Evolutionary conservation across 2,329 filamentous ascomycete genomes (phyloP).

Genomic region (Hypocrella siamensis): DNA sequence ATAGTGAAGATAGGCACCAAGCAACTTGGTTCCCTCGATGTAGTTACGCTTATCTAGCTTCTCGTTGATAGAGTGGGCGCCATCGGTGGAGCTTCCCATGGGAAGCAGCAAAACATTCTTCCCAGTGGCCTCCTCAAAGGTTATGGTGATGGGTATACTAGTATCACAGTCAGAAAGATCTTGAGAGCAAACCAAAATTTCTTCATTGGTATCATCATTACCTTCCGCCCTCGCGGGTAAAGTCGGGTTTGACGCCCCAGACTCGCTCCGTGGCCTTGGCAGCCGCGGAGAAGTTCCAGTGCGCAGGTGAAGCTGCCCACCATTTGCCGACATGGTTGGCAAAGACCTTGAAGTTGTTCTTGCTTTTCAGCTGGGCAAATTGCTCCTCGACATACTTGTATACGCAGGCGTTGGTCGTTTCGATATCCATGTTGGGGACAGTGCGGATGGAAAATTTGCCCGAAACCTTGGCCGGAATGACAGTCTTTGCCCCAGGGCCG

Average conservation of each 20-base stretch:
- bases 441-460: slow-evolving; percentile 98
- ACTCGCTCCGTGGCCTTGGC: slow-evolving; percentile 93
- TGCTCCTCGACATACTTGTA: slow-evolving; percentile 69
- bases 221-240: slow-evolving; percentile 90
- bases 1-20: slow-evolving; percentile 92
- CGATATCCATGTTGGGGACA: slow-evolving; percentile 92
- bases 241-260: slow-evolving; percentile 84
- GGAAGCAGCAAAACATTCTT: slow-evolving; percentile 94
- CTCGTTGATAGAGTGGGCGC: slow-evolving; percentile 95
- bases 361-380: slow-evolving; percentile 76
- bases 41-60: slow-evolving; percentile 96
- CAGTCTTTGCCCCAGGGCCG: slow-evolving; percentile 87
- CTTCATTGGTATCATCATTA: too few species aligned
- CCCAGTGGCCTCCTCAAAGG: slow-evolving; percentile 91
- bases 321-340: slow-evolving; percentile 89
- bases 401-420: slow-evolving; percentile 73
- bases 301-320: slow-evolving; percentile 95
- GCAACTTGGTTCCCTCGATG: slow-evolving; percentile 90
- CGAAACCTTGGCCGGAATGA: slow-evolving; percentile 93
- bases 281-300: slow-evolving; percentile 96
- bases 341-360: slow-evolving; percentile 75
- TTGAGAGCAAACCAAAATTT: too few species aligned
- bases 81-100: slow-evolving; percentile 95
- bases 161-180: slow-evolving; percentile 1
- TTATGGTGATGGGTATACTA: slow-evolving; percentile 91